Evolutionary conservation across 2,329 filamentous ascomycete species (phyloP).

Genomic region (Diplodia intermedia): DNA sequence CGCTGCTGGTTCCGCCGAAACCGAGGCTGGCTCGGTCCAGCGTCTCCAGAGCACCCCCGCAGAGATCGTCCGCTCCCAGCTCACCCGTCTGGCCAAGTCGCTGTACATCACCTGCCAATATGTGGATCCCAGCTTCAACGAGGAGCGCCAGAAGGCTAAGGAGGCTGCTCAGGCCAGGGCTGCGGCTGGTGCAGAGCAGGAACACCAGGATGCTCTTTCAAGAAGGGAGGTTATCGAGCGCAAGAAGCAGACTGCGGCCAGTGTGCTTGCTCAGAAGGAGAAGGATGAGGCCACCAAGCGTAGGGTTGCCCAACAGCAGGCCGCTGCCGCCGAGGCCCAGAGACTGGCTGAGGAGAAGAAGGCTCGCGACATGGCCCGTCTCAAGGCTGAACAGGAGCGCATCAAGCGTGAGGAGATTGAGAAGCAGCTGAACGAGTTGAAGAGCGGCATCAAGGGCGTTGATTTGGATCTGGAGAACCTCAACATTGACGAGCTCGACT

Average conservation of each 20-base stretch:
- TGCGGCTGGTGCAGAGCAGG: constrained; percentile 86
- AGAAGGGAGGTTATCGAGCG: constrained; percentile 93
- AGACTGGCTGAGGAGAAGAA: constrained; percentile 91
- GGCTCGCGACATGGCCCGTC: constrained; percentile 88
- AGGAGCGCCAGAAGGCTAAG: constrained; percentile 79
- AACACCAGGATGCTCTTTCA: constrained; percentile 83
- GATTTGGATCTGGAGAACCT: constrained; percentile 90
- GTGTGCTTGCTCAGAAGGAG: constrained; percentile 84
- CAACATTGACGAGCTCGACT: constrained; percentile 73
- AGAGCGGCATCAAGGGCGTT: constrained; percentile 83
- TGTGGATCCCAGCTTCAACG: constrained; percentile 88
- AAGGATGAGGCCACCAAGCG: constrained; percentile 92
- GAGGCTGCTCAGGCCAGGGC: constrained; percentile 81
- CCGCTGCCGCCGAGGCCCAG: constrained; percentile 87
- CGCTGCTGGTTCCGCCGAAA: constrained; percentile 84
- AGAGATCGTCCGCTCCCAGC: constrained; percentile 94
- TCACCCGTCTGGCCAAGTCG: constrained; percentile 88
- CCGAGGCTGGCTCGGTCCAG: constrained; percentile 83
- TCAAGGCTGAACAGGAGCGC: constrained; percentile 62
- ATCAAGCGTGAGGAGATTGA: constrained; percentile 64
- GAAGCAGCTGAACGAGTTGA: constrained; percentile 93
- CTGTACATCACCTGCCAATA: constrained; percentile 95
- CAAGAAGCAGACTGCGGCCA: constrained; percentile 94
- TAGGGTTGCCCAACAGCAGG: constrained; percentile 82
- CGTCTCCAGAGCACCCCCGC: constrained; percentile 96